Evolutionary conservation across 192 early-diverging fungal genomes (phyloP).

Genomic region (Oehlia diaphana): DNA sequence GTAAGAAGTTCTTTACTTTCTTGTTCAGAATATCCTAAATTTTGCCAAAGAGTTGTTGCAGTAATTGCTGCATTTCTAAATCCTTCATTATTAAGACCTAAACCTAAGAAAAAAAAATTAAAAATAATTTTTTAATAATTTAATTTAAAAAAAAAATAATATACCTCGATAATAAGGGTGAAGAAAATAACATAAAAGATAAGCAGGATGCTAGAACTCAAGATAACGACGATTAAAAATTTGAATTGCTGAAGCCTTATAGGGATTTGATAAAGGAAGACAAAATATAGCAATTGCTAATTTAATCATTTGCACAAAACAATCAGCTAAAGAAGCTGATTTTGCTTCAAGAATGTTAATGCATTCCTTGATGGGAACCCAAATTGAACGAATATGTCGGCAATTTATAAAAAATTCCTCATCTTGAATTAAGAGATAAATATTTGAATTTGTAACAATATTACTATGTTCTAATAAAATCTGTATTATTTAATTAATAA

Average conservation of each 20-base stretch:
- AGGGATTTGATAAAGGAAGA: background rate
- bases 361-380: background rate
- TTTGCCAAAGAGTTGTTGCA: background rate
- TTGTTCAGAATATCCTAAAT: background rate
- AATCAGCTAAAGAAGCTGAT: background rate
- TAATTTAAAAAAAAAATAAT: no score
- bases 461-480: background rate
- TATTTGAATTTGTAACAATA: background rate
- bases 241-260: background rate
- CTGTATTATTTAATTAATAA: no score
- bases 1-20: background rate
- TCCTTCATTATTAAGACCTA: background rate
- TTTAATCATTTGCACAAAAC: background rate
- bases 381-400: background rate
- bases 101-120: no score
- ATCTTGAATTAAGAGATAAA: background rate
- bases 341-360: conserved; percentile 1
- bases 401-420: background rate
- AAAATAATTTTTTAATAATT: no score
- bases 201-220: background rate
- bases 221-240: background rate
- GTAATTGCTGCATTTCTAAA: background rate
- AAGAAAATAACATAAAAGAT: background rate
- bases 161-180: no score
- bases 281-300: background rate